Base-by-base conservation (phyloP, 805 yeast species). In the Metschnikowia lochheadii region DNA sequence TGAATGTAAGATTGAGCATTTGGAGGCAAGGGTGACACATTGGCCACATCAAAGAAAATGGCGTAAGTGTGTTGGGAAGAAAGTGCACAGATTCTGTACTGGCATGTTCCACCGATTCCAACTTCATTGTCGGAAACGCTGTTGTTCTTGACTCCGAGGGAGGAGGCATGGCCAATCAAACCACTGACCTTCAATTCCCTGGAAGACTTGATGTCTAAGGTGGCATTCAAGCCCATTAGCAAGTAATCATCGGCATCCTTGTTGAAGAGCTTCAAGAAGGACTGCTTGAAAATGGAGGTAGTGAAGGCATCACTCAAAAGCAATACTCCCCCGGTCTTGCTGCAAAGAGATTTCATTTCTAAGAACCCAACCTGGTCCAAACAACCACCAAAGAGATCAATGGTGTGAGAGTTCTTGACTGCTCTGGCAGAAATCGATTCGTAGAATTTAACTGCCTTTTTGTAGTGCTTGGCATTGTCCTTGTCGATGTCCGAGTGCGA, bases 401-500 rank as follows among this genome's bases (percentile, higher is more conserved):
- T 83, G 29, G 92, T 81, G 63, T 89, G 96, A 14, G 89, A 87
- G 58, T 78, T 77, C 44, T 92, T 80, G 35, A 88, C 88, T 1
- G 67, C 68, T 57, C 84, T 85, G 40, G 81, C 78, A 36, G 95
- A 86, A 43, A 91, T 66, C 36, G 76, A 72, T 55, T 87, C 91
- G 68, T 90, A 91, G 63, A 82, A 90, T 67, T 88, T 85, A 60
- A 79, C 80, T 8, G 97, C 95, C 67, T 87, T 88, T 63, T 87
- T 85, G 73, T 83, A 88, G 66, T 90, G 96, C 63, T 85, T 85
- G 49, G 96, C 96, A 50, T 63, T 69, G 61, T 92, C 97, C 58
- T 90, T 84, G 67, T 94, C 98, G 58, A 94, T 88, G 67, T 94
- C 99, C 63, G 87, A 89, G 71, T 94, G 99, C 7, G 99, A 94